These are phyloP conservation scores for Penicillium mononematosum DNA, from an alignment of 495 filamentous ascomycete genomes.

Conservation along the genomic window DNA sequence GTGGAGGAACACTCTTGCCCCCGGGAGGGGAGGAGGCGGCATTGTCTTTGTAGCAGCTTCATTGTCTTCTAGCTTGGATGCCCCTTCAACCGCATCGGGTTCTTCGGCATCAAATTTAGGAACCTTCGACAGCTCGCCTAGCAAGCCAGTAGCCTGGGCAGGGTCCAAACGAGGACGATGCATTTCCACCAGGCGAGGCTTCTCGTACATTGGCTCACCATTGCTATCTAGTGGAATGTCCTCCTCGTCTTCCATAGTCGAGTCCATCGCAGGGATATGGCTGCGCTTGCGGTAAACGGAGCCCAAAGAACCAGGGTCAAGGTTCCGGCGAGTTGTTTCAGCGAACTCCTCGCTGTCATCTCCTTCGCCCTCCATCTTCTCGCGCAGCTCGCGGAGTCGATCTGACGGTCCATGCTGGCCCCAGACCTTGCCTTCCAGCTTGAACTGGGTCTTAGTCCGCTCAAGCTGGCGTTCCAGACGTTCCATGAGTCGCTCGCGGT, in stretches of 20 bases:
- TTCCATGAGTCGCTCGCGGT: conserved; percentile 87
- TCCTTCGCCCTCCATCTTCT: conserved; percentile 80
- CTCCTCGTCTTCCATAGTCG: conserved; percentile 38
- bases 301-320: conserved; percentile 60
- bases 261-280: conserved; percentile 46
- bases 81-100: conserved; percentile 48
- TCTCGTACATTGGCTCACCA: conserved; percentile 58
- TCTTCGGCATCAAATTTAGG: conserved; percentile 71
- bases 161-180: conserved; percentile 72
- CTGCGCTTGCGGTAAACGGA: conserved; percentile 63
- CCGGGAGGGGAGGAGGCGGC: conserved; percentile 48
- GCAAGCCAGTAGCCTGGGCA: conserved; percentile 68
- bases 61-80: conserved; percentile 24
- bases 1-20: conserved; percentile 39
- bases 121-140: conserved; percentile 75
- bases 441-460: conserved; percentile 95
- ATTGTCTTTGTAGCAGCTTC: conserved; percentile 30
- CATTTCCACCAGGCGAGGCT: conserved; percentile 64
- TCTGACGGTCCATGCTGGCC: conserved; percentile 86
- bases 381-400: conserved; percentile 83
- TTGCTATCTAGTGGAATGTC: conserved; percentile 39
- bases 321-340: conserved; percentile 48
- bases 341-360: conserved; percentile 51
- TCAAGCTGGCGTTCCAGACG: conserved; percentile 92
- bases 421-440: conserved; percentile 94